A percentile compares a stretch with the other conserved stretches of the same genome.
Conservation (phyloP, 768 basidiomycete genomes). For the Pholiota conissans region DNA sequence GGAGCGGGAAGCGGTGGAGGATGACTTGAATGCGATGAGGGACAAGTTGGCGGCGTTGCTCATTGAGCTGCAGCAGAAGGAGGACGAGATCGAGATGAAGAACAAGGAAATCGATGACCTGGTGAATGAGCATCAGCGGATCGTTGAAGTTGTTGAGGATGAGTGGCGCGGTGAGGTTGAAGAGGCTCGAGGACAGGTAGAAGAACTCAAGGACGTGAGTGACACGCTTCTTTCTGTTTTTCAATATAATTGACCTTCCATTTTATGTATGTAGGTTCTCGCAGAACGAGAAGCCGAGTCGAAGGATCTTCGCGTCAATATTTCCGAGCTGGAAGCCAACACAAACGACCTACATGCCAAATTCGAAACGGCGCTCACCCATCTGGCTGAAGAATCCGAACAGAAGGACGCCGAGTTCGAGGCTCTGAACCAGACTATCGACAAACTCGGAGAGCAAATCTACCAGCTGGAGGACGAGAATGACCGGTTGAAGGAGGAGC, state of each 20-base stretch:
- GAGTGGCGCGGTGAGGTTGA: slow-evolving; percentile 91
- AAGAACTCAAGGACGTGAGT: slow-evolving; percentile 75
- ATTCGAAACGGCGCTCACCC: slow-evolving; percentile 71
- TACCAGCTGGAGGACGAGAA: slow-evolving; percentile 87
- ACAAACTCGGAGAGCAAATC: slow-evolving; percentile 77
- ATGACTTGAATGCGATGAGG: slow-evolving; percentile 67
- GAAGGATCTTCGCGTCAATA: slow-evolving; percentile 68
- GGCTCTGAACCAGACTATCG: slow-evolving; percentile 71
- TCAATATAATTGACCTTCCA: slow-evolving; percentile 7
- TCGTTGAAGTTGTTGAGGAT: slow-evolving; percentile 72
- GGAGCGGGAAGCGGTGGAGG: slow-evolving; percentile 77
- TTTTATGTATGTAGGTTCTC: slow-evolving; percentile 50
- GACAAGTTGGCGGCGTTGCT: slow-evolving; percentile 79
- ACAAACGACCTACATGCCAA: slow-evolving; percentile 70
- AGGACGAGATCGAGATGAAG: slow-evolving; percentile 84
- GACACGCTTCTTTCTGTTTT: background rate
- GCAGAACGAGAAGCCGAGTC: slow-evolving; percentile 81
- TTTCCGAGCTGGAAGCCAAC: slow-evolving; percentile 75
- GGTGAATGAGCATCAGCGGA: slow-evolving; percentile 68
- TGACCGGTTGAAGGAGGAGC: slow-evolving; percentile 73
- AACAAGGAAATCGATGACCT: slow-evolving; percentile 78
- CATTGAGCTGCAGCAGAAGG: slow-evolving; percentile 84
- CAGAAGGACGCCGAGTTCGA: slow-evolving; percentile 81
- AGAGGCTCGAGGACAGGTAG: slow-evolving; percentile 74
- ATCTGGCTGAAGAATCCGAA: slow-evolving; percentile 76